Percentiles rank a stretch among this genome's conserved stretches.
These are phyloP conservation scores for Daldinia sp. DNA, from an alignment of 2,329 filamentous ascomycete species.

Conservation along the genomic window DNA sequence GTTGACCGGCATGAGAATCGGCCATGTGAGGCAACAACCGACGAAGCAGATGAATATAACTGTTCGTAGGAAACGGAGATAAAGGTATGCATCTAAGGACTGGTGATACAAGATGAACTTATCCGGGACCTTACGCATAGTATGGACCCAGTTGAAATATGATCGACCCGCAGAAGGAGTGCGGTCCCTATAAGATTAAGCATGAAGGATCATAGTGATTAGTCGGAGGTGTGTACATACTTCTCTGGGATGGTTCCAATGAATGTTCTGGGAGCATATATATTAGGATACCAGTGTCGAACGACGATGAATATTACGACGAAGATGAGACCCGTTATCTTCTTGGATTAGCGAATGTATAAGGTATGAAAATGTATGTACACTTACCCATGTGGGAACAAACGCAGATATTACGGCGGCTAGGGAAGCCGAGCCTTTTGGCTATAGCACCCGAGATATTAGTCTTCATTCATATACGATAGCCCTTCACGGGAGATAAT, in stretches of 20 bases:
- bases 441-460: slow-evolving; percentile 34
- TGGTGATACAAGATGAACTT: slow-evolving; percentile 86
- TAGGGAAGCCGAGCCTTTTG: slow-evolving; percentile 49
- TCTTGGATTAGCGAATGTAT: slow-evolving; percentile 31
- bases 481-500: not conserved
- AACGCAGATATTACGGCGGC: slow-evolving; percentile 49
- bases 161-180: slow-evolving; percentile 44
- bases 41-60: slow-evolving; percentile 82
- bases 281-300: slow-evolving; percentile 45
- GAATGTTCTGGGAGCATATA: slow-evolving; percentile 50
- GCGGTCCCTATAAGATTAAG: slow-evolving; percentile 45
- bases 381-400: slow-evolving; percentile 49
- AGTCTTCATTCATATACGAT: slow-evolving; percentile 3
- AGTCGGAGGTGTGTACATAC: slow-evolving; percentile 35
- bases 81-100: slow-evolving; percentile 88
- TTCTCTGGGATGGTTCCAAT: slow-evolving; percentile 49
- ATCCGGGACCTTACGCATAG: slow-evolving; percentile 68
- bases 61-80: slow-evolving; percentile 86
- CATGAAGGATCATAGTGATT: slow-evolving; percentile 30
- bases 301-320: slow-evolving; percentile 49
- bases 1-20: slow-evolving; percentile 86
- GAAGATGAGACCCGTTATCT: slow-evolving; percentile 47
- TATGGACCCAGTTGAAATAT: slow-evolving; percentile 48
- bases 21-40: slow-evolving; percentile 85
- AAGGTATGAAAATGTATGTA: not conserved